phyloP scores from a whole-genome alignment of 2,329 filamentous ascomycete genomes.

The Knoxdaviesia proteae region DNA sequence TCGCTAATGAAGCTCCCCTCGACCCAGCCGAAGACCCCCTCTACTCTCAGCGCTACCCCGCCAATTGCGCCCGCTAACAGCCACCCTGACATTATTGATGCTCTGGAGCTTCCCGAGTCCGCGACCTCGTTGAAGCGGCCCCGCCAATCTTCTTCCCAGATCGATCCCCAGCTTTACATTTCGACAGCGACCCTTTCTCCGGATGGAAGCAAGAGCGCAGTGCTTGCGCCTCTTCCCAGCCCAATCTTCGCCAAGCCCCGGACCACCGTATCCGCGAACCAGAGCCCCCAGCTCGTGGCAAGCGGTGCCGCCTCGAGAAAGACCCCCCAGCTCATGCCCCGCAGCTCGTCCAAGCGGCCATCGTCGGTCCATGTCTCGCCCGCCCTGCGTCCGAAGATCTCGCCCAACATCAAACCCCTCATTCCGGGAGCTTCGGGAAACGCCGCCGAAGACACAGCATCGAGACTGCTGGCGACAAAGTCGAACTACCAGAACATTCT shows the following conservation, averaged over 20 bases:
- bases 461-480: constrained; percentile 71
- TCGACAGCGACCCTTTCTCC: no score
- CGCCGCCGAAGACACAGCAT: constrained; percentile 37
- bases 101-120: constrained; percentile 53
- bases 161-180: constrained; percentile 2
- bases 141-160: constrained; percentile 14
- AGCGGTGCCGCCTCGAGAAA: constrained; percentile 30
- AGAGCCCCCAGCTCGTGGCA: constrained; percentile 39
- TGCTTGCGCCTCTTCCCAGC: constrained; percentile 25
- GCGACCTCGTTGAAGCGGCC: constrained; percentile 22
- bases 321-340: constrained; percentile 33
- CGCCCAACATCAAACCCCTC: constrained; percentile 81
- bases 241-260: constrained; percentile 21
- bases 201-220: constrained; percentile 14
- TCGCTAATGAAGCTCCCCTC: constrained; percentile 62
- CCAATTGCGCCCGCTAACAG: neutral
- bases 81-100: constrained; percentile 1
- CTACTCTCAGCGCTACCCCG: constrained; percentile 7
- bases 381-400: constrained; percentile 71
- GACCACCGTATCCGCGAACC: constrained; percentile 30
- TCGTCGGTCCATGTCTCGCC: constrained; percentile 65
- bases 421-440: constrained; percentile 37
- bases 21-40: constrained; percentile 17
- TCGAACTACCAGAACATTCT: constrained; percentile 97
- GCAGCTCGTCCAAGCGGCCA: constrained; percentile 46